Evolutionary conservation across 441 rosid genomes (phyloP).

Genomic region (Mallotus repandus): DNA sequence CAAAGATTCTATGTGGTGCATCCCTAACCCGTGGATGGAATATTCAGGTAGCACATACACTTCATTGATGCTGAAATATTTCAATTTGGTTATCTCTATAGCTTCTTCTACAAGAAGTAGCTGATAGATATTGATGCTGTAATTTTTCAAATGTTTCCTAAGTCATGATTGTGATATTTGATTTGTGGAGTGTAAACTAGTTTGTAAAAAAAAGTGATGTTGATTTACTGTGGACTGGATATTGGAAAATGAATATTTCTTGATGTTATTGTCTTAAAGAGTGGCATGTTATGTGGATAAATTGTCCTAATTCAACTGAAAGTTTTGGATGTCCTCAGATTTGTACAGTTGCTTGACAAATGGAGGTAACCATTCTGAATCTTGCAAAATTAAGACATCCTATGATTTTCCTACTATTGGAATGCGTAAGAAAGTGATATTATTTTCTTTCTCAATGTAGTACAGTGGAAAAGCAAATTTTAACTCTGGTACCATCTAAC

Average conservation of each 20-base stretch:
- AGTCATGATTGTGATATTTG: not conserved
- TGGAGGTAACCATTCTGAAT: conserved; percentile 1
- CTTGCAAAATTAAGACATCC: not conserved
- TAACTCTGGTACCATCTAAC: not conserved
- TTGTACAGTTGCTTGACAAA: not conserved
- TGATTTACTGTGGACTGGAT: conserved; percentile 2
- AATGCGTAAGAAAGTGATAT: not conserved
- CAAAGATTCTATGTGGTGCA: conserved; percentile 68
- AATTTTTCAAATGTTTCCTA: not conserved
- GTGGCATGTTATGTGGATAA: not conserved
- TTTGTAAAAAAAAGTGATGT: not conserved
- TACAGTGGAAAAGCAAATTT: not conserved
- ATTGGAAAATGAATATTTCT: not conserved
- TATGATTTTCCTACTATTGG: not conserved
- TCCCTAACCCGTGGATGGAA: conserved; percentile 65
- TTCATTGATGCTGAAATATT: conserved; percentile 15
- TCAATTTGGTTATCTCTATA: not conserved
- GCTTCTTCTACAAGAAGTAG: not conserved
- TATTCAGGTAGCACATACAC: conserved; percentile 50
- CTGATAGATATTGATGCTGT: not conserved
- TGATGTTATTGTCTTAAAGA: not conserved
- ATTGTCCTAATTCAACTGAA: not conserved
- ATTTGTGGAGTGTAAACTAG: not conserved
- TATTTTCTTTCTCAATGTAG: not conserved
- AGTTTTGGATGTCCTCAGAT: not conserved